Evolutionary conservation across 2,329 filamentous ascomycete species (phyloP), one percentile per base, ranked within the genome.

Genomic region (Bisporella sp.): DNA sequence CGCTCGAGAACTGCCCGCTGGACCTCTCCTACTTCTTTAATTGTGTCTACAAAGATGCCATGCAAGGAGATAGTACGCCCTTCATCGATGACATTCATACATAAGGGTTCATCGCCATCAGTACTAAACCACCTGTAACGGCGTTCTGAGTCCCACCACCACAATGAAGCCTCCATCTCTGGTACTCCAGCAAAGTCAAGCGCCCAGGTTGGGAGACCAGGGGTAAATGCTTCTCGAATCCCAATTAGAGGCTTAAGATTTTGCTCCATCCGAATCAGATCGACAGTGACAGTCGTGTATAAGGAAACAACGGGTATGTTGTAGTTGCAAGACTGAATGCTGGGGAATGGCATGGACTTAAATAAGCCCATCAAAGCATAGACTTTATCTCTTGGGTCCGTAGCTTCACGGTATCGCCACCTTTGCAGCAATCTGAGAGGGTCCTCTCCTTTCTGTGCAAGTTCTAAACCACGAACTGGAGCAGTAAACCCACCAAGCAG

Each of bases 301-400:
- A 51, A 31, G 7, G 21, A 31, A 30, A 30, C 45, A 7, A 37
- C 11, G 12, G 28, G 30, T 21, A 51, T 8, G 6, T 44, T 32
- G 30, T 51, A 51, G 29, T 39, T 29, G 45, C 49, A 51, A 5
- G 45, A 47, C 6, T 28, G 41, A 29, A 47, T 30, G 4, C 49
- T 35, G 21, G 49, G 31, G n/a, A 51, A 40, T 8, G 45, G n/a
- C 5, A 12, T 31, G n/a, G 8, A 28, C n/a, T 35, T 12, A 32
- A 41, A 45, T 5, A 52, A 31, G 1, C 47, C 47, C 33, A 50
- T 41, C 35, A 53, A 39, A 28, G 44, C 50, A 31, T 46, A 53
- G 29, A 53, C 47, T 28, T 53, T 53, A 39, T 53, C 50, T n/a
- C n/a, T 5, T 4, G 47, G 42, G 37, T 53, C 32, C 2, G 41